Conservation (phyloP, 768 basidiomycete genomes). For the Pilatotrama ljubarskyi region DNA sequence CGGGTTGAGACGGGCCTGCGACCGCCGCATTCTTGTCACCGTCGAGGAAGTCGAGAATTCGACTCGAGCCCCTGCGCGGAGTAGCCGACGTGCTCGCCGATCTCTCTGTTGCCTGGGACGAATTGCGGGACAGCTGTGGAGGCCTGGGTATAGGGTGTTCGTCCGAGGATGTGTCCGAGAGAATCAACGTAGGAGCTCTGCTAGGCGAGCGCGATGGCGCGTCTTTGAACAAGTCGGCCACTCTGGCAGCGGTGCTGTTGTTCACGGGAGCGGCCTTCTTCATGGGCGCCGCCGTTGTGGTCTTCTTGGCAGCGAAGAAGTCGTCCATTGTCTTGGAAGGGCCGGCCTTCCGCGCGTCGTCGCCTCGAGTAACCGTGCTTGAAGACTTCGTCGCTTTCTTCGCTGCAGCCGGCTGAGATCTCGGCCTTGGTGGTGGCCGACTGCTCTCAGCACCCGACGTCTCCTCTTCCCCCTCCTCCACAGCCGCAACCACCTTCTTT, state of each 20-base stretch:
- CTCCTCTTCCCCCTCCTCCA: slow-evolving; percentile 10
- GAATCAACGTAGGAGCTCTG: background rate
- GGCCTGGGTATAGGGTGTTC: background rate
- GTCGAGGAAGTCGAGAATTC: slow-evolving; percentile 10
- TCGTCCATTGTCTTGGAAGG: slow-evolving; percentile 3
- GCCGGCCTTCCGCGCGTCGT: background rate
- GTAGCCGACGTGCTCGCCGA: background rate
- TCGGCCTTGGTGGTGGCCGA: background rate
- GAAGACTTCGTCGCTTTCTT: background rate
- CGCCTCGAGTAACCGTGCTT: background rate
- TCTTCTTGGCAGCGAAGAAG: slow-evolving; percentile 11
- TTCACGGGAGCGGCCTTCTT: background rate
- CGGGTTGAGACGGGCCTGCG: background rate
- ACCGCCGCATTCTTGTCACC: background rate
- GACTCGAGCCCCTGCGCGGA: background rate
- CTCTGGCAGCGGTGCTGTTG: slow-evolving; percentile 2
- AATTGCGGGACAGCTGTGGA: background rate
- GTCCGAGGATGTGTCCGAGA: slow-evolving; percentile 6
- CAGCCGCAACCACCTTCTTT: background rate
- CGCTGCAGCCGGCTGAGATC: background rate
- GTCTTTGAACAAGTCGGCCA: slow-evolving; percentile 21
- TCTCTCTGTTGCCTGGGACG: background rate
- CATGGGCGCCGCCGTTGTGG: background rate
- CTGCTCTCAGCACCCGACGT: background rate
- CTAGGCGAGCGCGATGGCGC: background rate